Percentiles rank a stretch among this genome's conserved stretches.
These are phyloP conservation scores for Alternaria atra DNA, from an alignment of 2,329 filamentous ascomycete genomes.

Conservation along the genomic window DNA sequence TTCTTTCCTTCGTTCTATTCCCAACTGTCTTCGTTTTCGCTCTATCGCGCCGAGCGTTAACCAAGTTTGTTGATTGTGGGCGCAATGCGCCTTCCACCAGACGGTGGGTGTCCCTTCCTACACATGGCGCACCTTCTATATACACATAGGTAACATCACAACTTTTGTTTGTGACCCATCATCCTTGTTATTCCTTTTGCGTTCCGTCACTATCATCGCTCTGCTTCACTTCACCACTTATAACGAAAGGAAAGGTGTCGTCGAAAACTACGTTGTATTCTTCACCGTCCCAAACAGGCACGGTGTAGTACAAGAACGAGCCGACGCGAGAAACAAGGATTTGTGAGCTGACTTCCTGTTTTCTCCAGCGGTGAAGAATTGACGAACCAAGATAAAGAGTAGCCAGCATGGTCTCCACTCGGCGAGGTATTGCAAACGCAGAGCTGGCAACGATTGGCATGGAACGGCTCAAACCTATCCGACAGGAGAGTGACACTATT, in stretches of 20 bases:
- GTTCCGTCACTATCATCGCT: background rate
- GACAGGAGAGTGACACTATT: slow-evolving; percentile 2
- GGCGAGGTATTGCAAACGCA: slow-evolving; percentile 18
- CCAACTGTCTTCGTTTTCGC: rapidly evolving
- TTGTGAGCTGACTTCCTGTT: background rate
- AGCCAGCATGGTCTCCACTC: slow-evolving; percentile 20
- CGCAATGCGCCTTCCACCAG: slow-evolving; percentile 14
- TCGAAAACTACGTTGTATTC: background rate
- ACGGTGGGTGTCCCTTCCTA: slow-evolving; percentile 19
- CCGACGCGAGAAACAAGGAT: background rate
- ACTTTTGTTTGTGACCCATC: slow-evolving; percentile 10
- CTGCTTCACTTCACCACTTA: background rate
- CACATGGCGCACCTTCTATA: slow-evolving; percentile 22
- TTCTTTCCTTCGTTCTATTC: background rate
- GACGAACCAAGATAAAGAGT: background rate
- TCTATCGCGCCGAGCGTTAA: background rate
- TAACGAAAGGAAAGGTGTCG: background rate
- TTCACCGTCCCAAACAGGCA: background rate
- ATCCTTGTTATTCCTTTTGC: background rate
- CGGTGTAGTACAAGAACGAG: background rate
- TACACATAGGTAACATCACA: slow-evolving; percentile 13
- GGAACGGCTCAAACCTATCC: background rate
- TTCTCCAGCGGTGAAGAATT: background rate
- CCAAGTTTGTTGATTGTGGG: background rate
- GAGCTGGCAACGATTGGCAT: background rate